Conservation (phyloP, 306 rosid species). For the Rubus idaeus region DNA sequence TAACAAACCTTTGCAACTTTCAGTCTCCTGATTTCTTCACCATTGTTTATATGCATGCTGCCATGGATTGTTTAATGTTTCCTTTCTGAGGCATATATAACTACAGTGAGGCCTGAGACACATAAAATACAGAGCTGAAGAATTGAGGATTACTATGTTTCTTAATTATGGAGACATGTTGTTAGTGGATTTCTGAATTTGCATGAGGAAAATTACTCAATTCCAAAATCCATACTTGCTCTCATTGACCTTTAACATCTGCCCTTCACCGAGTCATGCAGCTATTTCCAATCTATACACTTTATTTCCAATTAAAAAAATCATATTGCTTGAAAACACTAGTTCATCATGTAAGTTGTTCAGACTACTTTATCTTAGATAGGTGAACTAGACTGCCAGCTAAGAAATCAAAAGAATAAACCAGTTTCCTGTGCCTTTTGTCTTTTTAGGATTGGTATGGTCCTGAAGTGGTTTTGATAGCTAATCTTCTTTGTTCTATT, state of each 20-base stretch:
- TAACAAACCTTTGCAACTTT: slow-evolving; percentile 1
- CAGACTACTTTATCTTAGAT: neutral
- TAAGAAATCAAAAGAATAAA: neutral
- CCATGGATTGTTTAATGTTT: neutral
- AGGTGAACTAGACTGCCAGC: slow-evolving; percentile 3
- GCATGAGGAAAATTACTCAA: neutral
- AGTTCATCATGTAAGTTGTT: neutral
- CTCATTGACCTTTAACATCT: neutral
- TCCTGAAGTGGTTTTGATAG: neutral
- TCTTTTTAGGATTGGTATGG: neutral
- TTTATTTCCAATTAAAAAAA: neutral
- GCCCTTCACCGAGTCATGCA: slow-evolving; percentile 6
- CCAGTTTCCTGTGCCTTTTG: neutral
- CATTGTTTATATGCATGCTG: neutral
- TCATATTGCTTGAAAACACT: neutral
- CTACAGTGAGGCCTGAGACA: slow-evolving; percentile 9
- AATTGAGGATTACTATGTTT: neutral
- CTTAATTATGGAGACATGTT: neutral
- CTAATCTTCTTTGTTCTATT: neutral
- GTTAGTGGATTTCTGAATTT: neutral
- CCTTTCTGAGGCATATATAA: neutral
- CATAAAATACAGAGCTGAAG: neutral
- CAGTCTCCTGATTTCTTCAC: neutral
- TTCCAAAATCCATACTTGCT: neutral
- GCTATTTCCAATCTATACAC: neutral